These are phyloP conservation scores for Avena eriantha DNA, from an alignment of 176 grass and related monocot genomes.

Conservation along the genomic window DNA sequence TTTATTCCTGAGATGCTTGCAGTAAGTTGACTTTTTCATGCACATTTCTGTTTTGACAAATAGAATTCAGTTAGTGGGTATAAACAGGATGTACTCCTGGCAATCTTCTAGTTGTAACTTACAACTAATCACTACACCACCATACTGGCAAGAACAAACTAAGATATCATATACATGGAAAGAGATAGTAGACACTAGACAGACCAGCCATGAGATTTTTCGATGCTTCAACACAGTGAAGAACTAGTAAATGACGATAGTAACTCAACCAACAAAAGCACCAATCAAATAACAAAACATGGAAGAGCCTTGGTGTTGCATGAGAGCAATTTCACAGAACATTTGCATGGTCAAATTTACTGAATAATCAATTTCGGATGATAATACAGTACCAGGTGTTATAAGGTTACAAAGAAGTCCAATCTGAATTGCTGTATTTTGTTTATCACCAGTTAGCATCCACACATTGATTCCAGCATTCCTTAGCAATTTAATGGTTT, in stretches of 20 bases:
- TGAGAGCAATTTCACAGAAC: conserved; percentile 13
- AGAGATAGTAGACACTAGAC: not conserved
- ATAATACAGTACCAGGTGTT: conserved; percentile 61
- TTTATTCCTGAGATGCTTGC: conserved; percentile 2
- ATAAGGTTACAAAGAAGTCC: conserved; percentile 90
- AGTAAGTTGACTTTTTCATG: conserved; percentile 20
- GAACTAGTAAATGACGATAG: not conserved
- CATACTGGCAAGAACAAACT: not conserved
- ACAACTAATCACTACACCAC: not conserved
- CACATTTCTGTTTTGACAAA: conserved; percentile 21
- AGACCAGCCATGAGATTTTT: not conserved
- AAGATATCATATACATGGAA: conserved; percentile 8
- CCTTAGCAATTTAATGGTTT: conserved; percentile 89
- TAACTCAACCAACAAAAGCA: not conserved
- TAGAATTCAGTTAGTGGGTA: not conserved
- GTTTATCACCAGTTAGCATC: conserved; percentile 98
- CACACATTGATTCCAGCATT: conserved; percentile 95
- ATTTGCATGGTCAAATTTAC: conserved; percentile 15
- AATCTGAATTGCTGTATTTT: conserved; percentile 93
- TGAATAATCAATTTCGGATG: conserved; percentile 11
- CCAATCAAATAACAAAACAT: no score
- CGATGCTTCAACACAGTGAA: not conserved
- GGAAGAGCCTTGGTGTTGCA: not conserved
- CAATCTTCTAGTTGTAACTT: conserved; percentile 21
- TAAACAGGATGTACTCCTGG: not conserved